phyloP scores from a whole-genome alignment of 306 rosid species.

The Quercus engelmannii region DNA sequence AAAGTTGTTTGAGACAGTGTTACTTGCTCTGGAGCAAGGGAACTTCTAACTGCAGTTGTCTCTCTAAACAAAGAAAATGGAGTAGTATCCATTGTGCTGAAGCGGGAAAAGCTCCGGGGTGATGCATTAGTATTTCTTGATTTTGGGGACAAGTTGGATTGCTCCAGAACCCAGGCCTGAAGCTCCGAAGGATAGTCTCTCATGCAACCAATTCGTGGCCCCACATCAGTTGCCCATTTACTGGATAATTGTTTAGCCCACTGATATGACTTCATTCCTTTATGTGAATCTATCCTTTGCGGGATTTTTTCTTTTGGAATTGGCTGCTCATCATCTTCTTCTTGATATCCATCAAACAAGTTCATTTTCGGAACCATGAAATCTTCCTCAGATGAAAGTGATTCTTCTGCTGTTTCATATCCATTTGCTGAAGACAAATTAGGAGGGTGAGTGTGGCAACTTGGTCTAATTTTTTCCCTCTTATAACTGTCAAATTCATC shows the following conservation, averaged over 20 bases:
- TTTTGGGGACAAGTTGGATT: slow-evolving; percentile 72
- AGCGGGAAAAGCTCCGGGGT: slow-evolving; percentile 31
- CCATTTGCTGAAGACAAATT: slow-evolving; percentile 39
- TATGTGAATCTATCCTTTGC: slow-evolving; percentile 64
- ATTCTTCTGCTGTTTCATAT: slow-evolving; percentile 84
- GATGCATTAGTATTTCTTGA: slow-evolving; percentile 20
- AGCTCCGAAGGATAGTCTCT: slow-evolving; percentile 85
- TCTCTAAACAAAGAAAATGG: slow-evolving; percentile 28
- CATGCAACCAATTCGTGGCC: slow-evolving; percentile 89
- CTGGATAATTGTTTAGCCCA: slow-evolving; percentile 55
- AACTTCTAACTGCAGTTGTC: not conserved
- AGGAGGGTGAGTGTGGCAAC: slow-evolving; percentile 17
- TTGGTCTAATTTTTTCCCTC: slow-evolving; percentile 18
- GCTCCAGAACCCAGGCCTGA: slow-evolving; percentile 57
- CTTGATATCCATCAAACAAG: slow-evolving; percentile 53
- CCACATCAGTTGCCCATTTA: slow-evolving; percentile 83
- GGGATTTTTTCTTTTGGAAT: slow-evolving; percentile 62
- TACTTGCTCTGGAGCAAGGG: not conserved
- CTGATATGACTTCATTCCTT: slow-evolving; percentile 72
- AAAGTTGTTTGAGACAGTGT: not conserved
- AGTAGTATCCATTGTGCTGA: slow-evolving; percentile 23
- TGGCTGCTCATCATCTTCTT: slow-evolving; percentile 33
- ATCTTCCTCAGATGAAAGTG: slow-evolving; percentile 58
- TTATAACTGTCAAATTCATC: slow-evolving; percentile 21
- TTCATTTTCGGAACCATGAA: slow-evolving; percentile 68